Evolutionary conservation across 2,329 filamentous ascomycete species (phyloP).

Genomic region (Macrophomina phaseolina): DNA sequence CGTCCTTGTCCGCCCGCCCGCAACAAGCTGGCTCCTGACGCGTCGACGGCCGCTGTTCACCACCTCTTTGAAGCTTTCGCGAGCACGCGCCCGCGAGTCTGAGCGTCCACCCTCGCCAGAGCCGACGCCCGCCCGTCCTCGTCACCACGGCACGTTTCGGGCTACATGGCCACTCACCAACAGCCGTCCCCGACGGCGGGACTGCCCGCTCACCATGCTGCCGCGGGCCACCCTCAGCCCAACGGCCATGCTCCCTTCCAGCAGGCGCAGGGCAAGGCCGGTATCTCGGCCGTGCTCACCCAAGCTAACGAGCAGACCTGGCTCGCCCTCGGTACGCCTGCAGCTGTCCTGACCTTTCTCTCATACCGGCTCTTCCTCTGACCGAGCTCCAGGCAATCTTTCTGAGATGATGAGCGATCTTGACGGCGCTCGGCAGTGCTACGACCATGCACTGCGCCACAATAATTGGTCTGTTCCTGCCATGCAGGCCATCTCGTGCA

Average conservation of each 20-base stretch:
- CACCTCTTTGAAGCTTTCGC: not conserved
- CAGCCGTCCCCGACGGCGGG: constrained; percentile 80
- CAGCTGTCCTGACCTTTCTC: not conserved
- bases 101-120: constrained; percentile 17
- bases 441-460: constrained; percentile 85
- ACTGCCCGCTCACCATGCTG: constrained; percentile 71
- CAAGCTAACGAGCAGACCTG: constrained; percentile 86
- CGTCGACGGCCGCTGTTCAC: not conserved
- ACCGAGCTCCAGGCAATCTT: constrained; percentile 68
- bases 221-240: constrained; percentile 64
- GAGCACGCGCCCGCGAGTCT: constrained; percentile 25
- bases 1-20: not conserved
- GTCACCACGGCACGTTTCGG: constrained; percentile 13
- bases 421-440: constrained; percentile 87
- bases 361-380: constrained; percentile 32
- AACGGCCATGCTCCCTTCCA: constrained; percentile 61
- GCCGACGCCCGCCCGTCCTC: constrained; percentile 7
- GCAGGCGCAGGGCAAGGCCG: constrained; percentile 59
- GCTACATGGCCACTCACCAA: constrained; percentile 70
- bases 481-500: constrained; percentile 92
- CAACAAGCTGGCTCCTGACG: constrained; percentile 3
- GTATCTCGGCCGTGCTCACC: constrained; percentile 73
- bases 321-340: constrained; percentile 83
- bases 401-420: constrained; percentile 86
- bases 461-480: constrained; percentile 88